Percentiles rank a stretch among this genome's conserved stretches.
Conservation (phyloP, 176 grass and related monocot genomes). For the Tillandsia leiboldiana region DNA sequence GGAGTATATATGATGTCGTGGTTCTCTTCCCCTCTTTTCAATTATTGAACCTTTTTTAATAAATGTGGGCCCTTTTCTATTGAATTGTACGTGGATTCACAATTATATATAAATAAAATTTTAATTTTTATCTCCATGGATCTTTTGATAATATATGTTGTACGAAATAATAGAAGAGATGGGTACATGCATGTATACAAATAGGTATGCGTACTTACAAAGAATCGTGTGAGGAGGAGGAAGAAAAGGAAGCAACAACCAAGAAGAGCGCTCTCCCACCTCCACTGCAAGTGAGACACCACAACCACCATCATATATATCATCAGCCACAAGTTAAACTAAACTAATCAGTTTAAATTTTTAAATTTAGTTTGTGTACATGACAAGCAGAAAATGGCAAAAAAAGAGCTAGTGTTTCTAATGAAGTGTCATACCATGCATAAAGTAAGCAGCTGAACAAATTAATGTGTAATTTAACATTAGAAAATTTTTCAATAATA, state of each 20-base stretch:
- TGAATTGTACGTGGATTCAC: neutral
- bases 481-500: no score
- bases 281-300: slow-evolving; percentile 48
- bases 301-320: neutral
- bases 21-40: neutral
- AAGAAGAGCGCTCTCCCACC: slow-evolving; percentile 83
- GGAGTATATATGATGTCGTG: neutral
- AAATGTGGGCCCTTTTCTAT: neutral
- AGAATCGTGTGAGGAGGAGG: slow-evolving; percentile 77
- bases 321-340: slow-evolving; percentile 1
- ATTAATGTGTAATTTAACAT: no score
- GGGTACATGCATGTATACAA: neutral
- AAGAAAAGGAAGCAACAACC: slow-evolving; percentile 86
- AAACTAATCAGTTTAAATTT: no score
- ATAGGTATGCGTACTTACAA: slow-evolving; percentile 40
- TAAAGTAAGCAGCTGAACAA: no score
- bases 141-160: neutral
- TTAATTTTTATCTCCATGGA: no score
- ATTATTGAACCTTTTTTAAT: neutral
- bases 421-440: no score
- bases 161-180: slow-evolving; percentile 2
- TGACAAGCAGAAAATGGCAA: no score
- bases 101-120: no score
- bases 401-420: no score
- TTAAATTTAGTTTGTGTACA: no score